Evolutionary conservation across 352 stramenopile species (phyloP), one percentile per base, ranked within the genome.

Genomic region (Globisporangium uncinulatum): DNA sequence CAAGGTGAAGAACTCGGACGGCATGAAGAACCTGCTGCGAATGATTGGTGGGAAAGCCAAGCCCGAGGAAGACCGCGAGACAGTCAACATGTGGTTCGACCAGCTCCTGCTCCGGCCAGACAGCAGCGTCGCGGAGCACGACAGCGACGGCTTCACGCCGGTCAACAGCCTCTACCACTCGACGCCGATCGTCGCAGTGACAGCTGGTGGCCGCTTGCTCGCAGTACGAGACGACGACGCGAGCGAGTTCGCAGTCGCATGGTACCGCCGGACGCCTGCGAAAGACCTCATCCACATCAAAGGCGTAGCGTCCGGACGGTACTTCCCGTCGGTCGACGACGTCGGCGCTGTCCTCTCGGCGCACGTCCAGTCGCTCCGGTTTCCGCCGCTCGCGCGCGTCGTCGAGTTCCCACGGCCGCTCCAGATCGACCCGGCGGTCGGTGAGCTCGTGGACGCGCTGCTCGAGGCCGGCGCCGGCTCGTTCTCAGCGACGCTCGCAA

Each of bases 401-500:
- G 69, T 90, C 19, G 79, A 91, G 54, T 74, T 85, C 24, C 48
- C 65, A 31, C 61, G 61, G 1, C 57, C 66, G 1, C 57, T 93
- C 10, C 53, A 71, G 19, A 68, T 93, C 4, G 82, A 92, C 62
- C 72, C 79, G 6, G 71, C 70, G 0, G 79, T 93, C 1, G 66
- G 79, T 19, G 73, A 88, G 7, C 88, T 86, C 41, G 83, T 93
- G 0, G 68, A 92, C 39, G 75, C 86, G 15, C 60, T 93, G 15
- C 60, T 92, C 3, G 83, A 91, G 56, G 80, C 83, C 15, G 77
- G 78, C 0, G 75, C 70, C 0, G 83, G 81, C 0, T 84, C 81
- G 10, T 93, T 93, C 54, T 93, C 83, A 1, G 83, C 83, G 17
- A 93, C 83, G 10, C 58, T 93, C 17, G 77, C 79, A 5, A 92